Evolutionary conservation across 495 filamentous ascomycete species (phyloP), one percentile per base, ranked within the genome.

Genomic region (Tuber brumale): DNA sequence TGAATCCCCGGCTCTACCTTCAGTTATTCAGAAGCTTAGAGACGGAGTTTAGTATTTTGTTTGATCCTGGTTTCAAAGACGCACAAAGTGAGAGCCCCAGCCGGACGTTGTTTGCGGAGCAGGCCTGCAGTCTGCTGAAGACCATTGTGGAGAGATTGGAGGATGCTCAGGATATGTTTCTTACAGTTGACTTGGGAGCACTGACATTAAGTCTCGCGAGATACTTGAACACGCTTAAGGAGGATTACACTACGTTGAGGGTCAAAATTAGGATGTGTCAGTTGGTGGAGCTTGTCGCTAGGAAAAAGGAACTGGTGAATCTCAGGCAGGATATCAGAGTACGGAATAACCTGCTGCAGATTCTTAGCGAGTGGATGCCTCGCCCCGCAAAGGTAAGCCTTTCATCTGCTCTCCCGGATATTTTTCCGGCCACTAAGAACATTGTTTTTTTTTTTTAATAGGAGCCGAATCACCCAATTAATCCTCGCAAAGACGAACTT

Each of bases 241-340:
- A 89, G 75, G 87, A 86, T 35, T 80, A 84, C 41, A 86, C 85
- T 57, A 87, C 86, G 44, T 76, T 90, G 19, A 84, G 89, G 72
- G 88, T 91, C 43, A 91, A 90, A 80, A 90, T 90, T 76, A 89
- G 89, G 80, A 87, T 91, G 71, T 91, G 89, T 80, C 88, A 90
- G 74, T 81, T 91, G 35, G 90, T 87, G 76, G 89, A 91, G 75
- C 86, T 87, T 9, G 88, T 91, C 46, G 89, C 88, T 27, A 87
- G 86, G 83, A 89, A 90, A 78, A 91, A 91, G 76, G 89, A 91
- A 78, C 87, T 90, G 46, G 84, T 91, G 44, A 91, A 90, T 74
- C 85, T 91, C 42, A 85, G 89, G 51, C 89, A 91, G 71, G 89
- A 91, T 78, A 87, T 91, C 69, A 86, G 89, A 39, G 90, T 89